These are phyloP conservation scores for Mortierella hygrophila DNA, from an alignment of 192 early-diverging fungal species.

Conservation along the genomic window DNA sequence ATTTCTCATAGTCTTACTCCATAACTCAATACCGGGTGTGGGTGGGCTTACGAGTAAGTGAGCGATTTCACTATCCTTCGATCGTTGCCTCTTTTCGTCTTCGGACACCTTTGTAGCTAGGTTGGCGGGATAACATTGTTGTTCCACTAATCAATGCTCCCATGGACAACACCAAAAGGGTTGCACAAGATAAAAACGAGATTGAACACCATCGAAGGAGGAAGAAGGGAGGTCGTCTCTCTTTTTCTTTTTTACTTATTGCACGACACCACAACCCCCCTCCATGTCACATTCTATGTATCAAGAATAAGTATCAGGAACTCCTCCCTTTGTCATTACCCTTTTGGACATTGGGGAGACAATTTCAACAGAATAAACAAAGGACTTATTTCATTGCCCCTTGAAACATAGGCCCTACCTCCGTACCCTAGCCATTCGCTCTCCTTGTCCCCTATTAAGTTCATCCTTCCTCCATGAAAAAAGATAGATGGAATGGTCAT, in stretches of 20 bases:
- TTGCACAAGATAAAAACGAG: slow-evolving; percentile 5
- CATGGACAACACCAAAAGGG: not conserved
- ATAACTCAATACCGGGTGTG: not conserved
- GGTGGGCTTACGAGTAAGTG: not conserved
- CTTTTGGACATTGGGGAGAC: not conserved
- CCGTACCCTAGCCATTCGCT: not conserved
- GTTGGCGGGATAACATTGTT: not conserved
- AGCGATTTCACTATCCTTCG: not conserved
- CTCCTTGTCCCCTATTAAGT: not conserved
- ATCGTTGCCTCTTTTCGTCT: not conserved
- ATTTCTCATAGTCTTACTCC: too few species aligned
- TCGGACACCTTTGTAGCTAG: not conserved
- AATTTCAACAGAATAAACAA: not conserved
- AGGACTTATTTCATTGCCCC: not conserved
- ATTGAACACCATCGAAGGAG: not conserved
- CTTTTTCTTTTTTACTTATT: not conserved
- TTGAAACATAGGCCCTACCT: not conserved
- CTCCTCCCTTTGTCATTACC: not conserved
- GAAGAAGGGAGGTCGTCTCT: not conserved
- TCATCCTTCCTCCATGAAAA: not conserved
- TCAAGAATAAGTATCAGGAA: too few species aligned
- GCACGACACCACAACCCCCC: too few species aligned
- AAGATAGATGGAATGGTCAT: too few species aligned
- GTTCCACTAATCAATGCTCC: not conserved
- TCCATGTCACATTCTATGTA: too few species aligned